Conservation (phyloP, 2,329 filamentous ascomycete genomes). For the Domatiomyces catenatus region DNA sequence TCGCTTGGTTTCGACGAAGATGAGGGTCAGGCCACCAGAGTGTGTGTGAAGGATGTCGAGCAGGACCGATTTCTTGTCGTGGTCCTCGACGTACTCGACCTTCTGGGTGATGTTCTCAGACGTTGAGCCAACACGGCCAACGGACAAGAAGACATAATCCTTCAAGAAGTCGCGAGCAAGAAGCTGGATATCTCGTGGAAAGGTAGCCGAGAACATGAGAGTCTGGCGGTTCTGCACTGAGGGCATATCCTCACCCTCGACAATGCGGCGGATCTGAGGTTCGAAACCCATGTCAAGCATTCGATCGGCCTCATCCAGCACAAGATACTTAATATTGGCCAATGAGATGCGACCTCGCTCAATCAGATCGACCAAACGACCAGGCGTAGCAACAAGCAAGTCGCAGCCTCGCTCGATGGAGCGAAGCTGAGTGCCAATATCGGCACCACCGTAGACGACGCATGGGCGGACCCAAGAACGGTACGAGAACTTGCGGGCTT, state of each 20-base stretch:
- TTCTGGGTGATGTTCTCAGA: slow-evolving; percentile 99
- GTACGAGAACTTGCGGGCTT: slow-evolving; percentile 95
- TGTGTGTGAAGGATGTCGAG: slow-evolving; percentile 96
- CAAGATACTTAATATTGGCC: slow-evolving; percentile 96
- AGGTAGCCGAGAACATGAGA: slow-evolving; percentile 99
- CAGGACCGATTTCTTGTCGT: slow-evolving; percentile 93
- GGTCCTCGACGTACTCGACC: slow-evolving; percentile 92
- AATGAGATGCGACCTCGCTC: slow-evolving; percentile 97
- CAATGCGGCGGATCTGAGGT: slow-evolving; percentile 96
- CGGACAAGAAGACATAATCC: slow-evolving; percentile 97
- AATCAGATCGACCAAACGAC: slow-evolving; percentile 92
- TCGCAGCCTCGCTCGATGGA: slow-evolving; percentile 97
- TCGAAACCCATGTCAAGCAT: slow-evolving; percentile 99
- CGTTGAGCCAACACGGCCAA: slow-evolving; percentile 94
- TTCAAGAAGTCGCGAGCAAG: slow-evolving; percentile 96
- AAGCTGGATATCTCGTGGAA: slow-evolving; percentile 98
- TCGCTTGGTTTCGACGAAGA: slow-evolving; percentile 99
- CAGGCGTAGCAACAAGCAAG: slow-evolving; percentile 89
- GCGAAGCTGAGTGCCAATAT: slow-evolving; percentile 94
- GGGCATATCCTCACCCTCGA: slow-evolving; percentile 98
- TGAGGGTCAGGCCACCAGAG: slow-evolving; percentile 73
- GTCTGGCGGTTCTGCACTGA: slow-evolving; percentile 70
- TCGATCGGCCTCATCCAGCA: slow-evolving; percentile 92
- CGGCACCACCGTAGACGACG: slow-evolving; percentile 96
- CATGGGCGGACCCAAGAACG: slow-evolving; percentile 97